A percentile compares a stretch with the other conserved stretches of the same genome.
Evolutionary conservation across 139 green algal genomes (phyloP).

Genomic region (Micractinium sp.): DNA sequence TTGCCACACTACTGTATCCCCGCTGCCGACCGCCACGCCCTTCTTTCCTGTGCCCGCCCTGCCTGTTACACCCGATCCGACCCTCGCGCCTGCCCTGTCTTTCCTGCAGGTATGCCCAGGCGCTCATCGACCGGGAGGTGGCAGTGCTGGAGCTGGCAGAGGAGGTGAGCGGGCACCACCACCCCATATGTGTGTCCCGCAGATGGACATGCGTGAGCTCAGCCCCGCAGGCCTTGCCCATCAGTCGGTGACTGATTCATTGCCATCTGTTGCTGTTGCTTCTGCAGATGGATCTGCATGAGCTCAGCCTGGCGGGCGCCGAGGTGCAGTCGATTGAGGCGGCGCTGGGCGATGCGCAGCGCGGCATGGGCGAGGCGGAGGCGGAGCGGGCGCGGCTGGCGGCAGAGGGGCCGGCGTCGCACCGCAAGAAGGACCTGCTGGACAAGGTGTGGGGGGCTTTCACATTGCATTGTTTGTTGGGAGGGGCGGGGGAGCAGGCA

Average conservation of each 20-base stretch:
- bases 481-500: too few species aligned
- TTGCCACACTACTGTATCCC: neutral
- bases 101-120: conserved; percentile 57
- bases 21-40: too few species aligned
- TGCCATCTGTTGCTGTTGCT: too few species aligned
- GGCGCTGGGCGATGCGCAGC: conserved; percentile 28
- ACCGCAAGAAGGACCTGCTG: conserved; percentile 78
- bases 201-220: too few species aligned
- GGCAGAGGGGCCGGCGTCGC: conserved; percentile 69
- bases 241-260: too few species aligned
- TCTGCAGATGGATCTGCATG: conserved; percentile 63
- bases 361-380: conserved; percentile 53
- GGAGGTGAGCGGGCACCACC: conserved; percentile 25
- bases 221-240: neutral
- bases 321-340: conserved; percentile 40
- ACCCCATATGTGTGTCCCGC: too few species aligned
- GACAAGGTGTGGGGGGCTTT: conserved; percentile 56
- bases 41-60: neutral
- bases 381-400: conserved; percentile 59
- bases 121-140: conserved; percentile 76
- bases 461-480: too few species aligned
- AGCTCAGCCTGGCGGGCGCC: conserved; percentile 54
- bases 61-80: neutral
- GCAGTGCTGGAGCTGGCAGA: conserved; percentile 70
- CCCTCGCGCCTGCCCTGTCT: neutral